phyloP scores from a whole-genome alignment of 805 yeast species.

The Wickerhamiella shivajii region DNA sequence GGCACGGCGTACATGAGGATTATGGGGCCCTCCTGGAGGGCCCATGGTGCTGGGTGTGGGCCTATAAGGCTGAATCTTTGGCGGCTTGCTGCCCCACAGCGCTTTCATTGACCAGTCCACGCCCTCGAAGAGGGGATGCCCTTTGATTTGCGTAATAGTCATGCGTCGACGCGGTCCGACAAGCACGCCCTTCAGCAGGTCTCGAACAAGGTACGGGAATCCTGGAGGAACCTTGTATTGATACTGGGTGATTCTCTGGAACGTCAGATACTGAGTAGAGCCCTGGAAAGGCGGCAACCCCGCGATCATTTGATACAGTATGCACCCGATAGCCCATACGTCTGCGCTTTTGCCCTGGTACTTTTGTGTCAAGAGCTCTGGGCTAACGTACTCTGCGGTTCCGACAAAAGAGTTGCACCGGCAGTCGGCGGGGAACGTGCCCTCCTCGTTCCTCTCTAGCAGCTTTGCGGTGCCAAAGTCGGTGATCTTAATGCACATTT shows the following conservation, averaged over 20 bases:
- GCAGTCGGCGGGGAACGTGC: constrained; percentile 25
- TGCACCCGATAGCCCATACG: constrained; percentile 91
- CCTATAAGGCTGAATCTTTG: constrained; percentile 43
- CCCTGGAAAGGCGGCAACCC: constrained; percentile 89
- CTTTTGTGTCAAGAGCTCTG: constrained; percentile 69
- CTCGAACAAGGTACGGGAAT: constrained; percentile 48
- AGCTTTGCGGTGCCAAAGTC: constrained; percentile 97
- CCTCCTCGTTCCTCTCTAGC: constrained; percentile 28
- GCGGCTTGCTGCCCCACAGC: constrained; percentile 58
- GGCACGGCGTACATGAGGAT: neutral
- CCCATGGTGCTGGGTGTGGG: constrained; percentile 17
- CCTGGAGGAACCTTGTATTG: constrained; percentile 60
- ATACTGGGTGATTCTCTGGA: constrained; percentile 69
- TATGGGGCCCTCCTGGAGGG: constrained; percentile 9
- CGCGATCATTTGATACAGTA: constrained; percentile 64
- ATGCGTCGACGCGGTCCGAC: constrained; percentile 56
- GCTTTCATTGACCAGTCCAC: constrained; percentile 55
- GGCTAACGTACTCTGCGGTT: constrained; percentile 93
- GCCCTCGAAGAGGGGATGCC: constrained; percentile 55
- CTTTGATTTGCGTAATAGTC: constrained; percentile 40
- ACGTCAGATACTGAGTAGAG: constrained; percentile 66
- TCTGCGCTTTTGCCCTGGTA: constrained; percentile 74
- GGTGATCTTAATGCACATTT: constrained; percentile 79
- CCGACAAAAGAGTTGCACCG: constrained; percentile 70
- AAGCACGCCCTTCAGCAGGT: constrained; percentile 51